A percentile compares a stretch with the other conserved stretches of the same genome.
Evolutionary conservation across 2,329 filamentous ascomycete species (phyloP).

Genomic region (Cladophialophora exuberans): DNA sequence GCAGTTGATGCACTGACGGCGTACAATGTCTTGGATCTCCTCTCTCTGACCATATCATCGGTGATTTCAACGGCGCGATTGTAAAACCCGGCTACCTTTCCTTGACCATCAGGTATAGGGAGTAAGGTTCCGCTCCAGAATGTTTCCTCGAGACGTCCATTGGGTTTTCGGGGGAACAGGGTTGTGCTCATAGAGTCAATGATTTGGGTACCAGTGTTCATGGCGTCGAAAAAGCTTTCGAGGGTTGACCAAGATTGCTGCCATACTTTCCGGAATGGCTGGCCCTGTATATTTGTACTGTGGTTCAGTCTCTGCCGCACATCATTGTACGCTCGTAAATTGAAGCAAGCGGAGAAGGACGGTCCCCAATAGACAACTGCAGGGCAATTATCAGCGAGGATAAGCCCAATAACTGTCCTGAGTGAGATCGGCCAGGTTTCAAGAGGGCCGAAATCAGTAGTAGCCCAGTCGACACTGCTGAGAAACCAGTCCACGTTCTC

Average conservation of each 20-base stretch:
- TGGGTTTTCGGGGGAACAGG: slow-evolving; percentile 14
- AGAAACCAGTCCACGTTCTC: slow-evolving; percentile 40
- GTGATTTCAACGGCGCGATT: slow-evolving; percentile 55
- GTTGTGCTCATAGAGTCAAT: slow-evolving; percentile 7
- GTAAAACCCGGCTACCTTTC: slow-evolving; percentile 50
- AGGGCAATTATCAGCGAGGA: slow-evolving; percentile 50
- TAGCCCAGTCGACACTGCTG: slow-evolving; percentile 52
- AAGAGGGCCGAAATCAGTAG: slow-evolving; percentile 53
- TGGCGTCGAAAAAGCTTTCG: slow-evolving; percentile 7
- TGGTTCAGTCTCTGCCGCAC: slow-evolving; percentile 7
- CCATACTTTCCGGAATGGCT: slow-evolving; percentile 23
- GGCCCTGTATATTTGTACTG: slow-evolving; percentile 12
- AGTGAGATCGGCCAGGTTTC: slow-evolving; percentile 52
- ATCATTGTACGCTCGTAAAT: slow-evolving; percentile 16
- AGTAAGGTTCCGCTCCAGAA: slow-evolving; percentile 55
- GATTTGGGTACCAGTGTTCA: slow-evolving; percentile 6
- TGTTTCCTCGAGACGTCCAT: slow-evolving; percentile 51
- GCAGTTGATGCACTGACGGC: slow-evolving; percentile 51
- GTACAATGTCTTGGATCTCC: slow-evolving; percentile 49
- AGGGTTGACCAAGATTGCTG: slow-evolving; percentile 19
- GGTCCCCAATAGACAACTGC: slow-evolving; percentile 43
- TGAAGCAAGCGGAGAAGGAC: slow-evolving; percentile 21
- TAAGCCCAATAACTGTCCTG: slow-evolving; percentile 50
- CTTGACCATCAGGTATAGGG: slow-evolving; percentile 49
- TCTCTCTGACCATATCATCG: slow-evolving; percentile 36